Base-by-base conservation (phyloP, 768 basidiomycete species). In the Lentinula boryana region DNA sequence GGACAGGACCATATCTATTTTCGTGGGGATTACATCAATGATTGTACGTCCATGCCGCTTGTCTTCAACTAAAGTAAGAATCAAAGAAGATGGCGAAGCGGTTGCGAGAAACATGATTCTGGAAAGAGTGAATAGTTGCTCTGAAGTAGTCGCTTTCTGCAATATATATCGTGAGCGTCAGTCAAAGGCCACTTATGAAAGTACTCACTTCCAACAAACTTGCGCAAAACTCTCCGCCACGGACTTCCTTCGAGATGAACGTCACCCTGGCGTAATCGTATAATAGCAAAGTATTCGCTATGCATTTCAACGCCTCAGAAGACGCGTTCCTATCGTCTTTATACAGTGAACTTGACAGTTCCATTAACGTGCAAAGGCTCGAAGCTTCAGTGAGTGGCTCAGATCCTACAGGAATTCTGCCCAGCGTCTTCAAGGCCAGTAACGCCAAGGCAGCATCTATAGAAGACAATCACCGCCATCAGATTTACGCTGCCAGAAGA, bases 281-380 rank as follows among this genome's bases (percentile, higher is more conserved):
- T 60, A 93, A 80, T 21, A 93, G 79, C 4, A 94, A 72, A 1
- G 89, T 83, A 69, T 95, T 95, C 9, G 93, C 93, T 23, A 93
- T 77, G 57, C 83, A 90, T 60, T 88, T 79, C 53, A 93, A 76
- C 1, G 89, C 88, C 72, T 92, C 89, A 52, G 80, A 82, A 4
- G 82, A 76, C 2, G 86, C 86, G 15, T 86, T 85, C 3, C 69
- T 68, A 41, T 84, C 79, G 60, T 84, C 80, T 60, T 85, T 86
- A 9, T 18, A 40, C 68, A 86, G 79, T 5, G 78, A 70, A 9
- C 74, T 69, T 9, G 84, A 78, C 7, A 88, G 64, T 9, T 70
- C 69, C 36, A 91, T 76, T 21, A 93, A 74, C n/a, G 76, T 72
- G 2, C 79, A 77, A 21, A 93, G 74, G 67, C 87, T 90, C 21